These are phyloP conservation scores for Phlebiopsis gigantea DNA, from an alignment of 768 basidiomycete genomes.

Conservation along the genomic window DNA sequence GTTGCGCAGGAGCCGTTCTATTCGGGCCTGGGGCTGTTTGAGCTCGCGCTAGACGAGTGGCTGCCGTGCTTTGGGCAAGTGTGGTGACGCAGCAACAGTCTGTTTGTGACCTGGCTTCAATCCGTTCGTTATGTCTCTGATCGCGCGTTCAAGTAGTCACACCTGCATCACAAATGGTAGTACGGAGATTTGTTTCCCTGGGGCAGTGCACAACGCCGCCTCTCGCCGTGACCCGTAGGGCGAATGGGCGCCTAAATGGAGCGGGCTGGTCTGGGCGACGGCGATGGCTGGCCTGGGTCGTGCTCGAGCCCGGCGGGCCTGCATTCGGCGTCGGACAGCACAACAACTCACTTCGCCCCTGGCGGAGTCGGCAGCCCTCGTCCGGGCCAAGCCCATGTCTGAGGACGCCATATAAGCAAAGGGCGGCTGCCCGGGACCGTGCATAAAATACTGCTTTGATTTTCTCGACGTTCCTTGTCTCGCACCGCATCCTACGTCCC, in stretches of 20 bases:
- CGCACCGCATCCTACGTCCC: conserved; percentile 5
- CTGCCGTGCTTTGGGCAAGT: conserved; percentile 35
- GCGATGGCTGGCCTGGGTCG: neutral
- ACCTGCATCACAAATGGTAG: too few species aligned
- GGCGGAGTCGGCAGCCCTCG: neutral
- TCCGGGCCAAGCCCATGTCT: neutral
- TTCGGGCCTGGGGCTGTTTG: conserved; percentile 40
- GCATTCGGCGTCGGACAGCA: neutral
- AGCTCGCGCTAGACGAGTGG: conserved; percentile 44
- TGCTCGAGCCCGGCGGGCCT: neutral
- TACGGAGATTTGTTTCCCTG: too few species aligned
- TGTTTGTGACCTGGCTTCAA: too few species aligned
- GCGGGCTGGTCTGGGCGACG: neutral
- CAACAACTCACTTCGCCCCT: neutral
- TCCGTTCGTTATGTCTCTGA: too few species aligned
- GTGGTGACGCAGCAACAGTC: neutral
- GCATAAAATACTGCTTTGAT: neutral
- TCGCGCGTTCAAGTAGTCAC: too few species aligned
- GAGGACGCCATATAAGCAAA: neutral
- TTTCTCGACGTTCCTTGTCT: neutral
- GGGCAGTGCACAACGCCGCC: too few species aligned
- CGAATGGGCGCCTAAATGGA: neutral
- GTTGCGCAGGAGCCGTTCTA: conserved; percentile 42
- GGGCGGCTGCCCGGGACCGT: neutral
- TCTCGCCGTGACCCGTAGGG: neutral